Evolutionary conservation across 2,329 filamentous ascomycete genomes (phyloP), one percentile per base, ranked within the genome.

Genomic region (Penicillium rolfsii): DNA sequence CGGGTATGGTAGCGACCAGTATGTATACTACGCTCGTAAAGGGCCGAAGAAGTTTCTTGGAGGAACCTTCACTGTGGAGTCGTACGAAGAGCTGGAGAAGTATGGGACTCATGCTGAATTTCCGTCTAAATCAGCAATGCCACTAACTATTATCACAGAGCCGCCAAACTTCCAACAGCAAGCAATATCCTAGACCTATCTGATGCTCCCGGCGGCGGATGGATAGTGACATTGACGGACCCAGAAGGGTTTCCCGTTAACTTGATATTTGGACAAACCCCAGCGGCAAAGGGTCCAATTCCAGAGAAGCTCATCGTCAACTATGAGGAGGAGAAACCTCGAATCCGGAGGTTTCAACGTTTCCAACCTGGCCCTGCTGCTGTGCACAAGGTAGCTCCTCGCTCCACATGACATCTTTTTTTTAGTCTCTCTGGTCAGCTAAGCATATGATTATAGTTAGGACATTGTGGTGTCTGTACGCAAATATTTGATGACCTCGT

Each of bases 1-100:
- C 7, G 79, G 79, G 16, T 80, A 80, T 61, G 79, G 79, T 0
- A 63, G 70, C 0, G 79, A 81, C 59, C 78, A 76, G 43, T 81
- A 79, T 64, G 76, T 80, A 22, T 81, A 81, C 69, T 80, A 77
- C 63, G 76, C 59, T 40, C 57, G 52, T 14, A 70, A 75, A 55
- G 79, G 79, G 16, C 69, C 74, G 24, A 77, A 75, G 64, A 70
- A 77, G 45, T 80, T 77, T 63, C 71, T 81, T 1, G 80, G 80
- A 5, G 80, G 77, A 1, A 67, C 75, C 0, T 82, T 78, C 63
- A 70, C 77, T 55, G 80, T 81, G 22, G 79, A 81, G 57, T 73
- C 67, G 9, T 70, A 73, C 33, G 71, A 70, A 1, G 80, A 82
- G 16, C 66, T 82, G 19, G 75, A 80, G 58, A 79, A 77, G 73